phyloP scores from a whole-genome alignment of 805 yeast species.

The Lachancea meyersii region DNA sequence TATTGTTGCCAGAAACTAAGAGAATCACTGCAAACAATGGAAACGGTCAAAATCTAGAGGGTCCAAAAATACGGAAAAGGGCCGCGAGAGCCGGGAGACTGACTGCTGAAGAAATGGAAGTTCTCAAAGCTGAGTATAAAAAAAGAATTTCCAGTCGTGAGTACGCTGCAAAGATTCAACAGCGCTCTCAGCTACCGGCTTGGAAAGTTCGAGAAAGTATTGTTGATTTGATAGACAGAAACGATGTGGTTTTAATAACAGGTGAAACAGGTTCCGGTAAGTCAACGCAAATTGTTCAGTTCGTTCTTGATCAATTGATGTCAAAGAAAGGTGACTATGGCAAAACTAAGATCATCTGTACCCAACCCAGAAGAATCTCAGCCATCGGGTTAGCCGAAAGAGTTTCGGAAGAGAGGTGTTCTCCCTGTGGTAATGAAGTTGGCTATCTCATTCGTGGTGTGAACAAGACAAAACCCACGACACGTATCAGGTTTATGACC shows the following conservation, averaged over 20 bases:
- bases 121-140: conserved; percentile 34
- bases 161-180: conserved; percentile 37
- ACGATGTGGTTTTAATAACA: conserved; percentile 84
- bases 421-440: conserved; percentile 62
- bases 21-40: conserved; percentile 11
- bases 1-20: conserved; percentile 35
- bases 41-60: not conserved
- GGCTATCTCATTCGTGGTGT: conserved; percentile 83
- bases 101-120: conserved; percentile 30
- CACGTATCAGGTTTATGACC: conserved; percentile 83
- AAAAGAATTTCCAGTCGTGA: conserved; percentile 30
- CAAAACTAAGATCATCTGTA: conserved; percentile 64
- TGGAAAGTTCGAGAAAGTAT: conserved; percentile 79
- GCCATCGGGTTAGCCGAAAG: conserved; percentile 87
- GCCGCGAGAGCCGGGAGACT: conserved; percentile 11
- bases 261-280: conserved; percentile 99
- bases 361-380: conserved; percentile 94
- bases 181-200: conserved; percentile 69
- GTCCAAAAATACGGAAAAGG: conserved; percentile 1
- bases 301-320: conserved; percentile 67
- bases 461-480: conserved; percentile 52
- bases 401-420: conserved; percentile 77
- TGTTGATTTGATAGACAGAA: conserved; percentile 92
- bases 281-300: conserved; percentile 97
- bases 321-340: conserved; percentile 95